Conservation (phyloP, 345 rosid species). For the Citrus trifoliata region DNA sequence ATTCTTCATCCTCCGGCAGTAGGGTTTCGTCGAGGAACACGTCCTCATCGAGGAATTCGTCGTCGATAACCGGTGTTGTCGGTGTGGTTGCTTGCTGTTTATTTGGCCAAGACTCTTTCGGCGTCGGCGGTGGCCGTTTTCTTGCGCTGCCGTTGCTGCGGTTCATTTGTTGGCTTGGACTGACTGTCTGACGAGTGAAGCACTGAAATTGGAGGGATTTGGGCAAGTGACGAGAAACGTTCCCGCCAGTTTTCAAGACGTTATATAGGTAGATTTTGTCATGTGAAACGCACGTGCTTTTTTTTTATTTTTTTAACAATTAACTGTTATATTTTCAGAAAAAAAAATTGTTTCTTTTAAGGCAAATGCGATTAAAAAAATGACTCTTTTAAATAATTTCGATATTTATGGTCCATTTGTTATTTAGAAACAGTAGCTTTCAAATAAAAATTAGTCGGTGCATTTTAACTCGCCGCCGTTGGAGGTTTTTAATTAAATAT, state of each 20-base stretch:
- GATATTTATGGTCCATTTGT: too few species aligned
- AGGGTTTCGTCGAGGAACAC: constrained; percentile 79
- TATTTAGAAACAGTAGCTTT: too few species aligned
- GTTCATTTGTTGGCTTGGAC: constrained; percentile 28
- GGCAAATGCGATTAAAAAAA: too few species aligned
- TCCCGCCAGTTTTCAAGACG: constrained; percentile 38
- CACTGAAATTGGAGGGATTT: constrained; percentile 7
- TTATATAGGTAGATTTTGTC: not conserved
- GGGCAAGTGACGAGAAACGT: constrained; percentile 1
- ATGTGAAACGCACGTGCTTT: not conserved
- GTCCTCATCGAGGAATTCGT: constrained; percentile 84
- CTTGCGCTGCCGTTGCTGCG: constrained; percentile 36
- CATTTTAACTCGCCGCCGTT: too few species aligned
- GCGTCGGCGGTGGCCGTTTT: constrained; percentile 61
- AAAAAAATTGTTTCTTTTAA: too few species aligned
- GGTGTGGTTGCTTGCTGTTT: constrained; percentile 50
- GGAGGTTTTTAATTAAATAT: too few species aligned
- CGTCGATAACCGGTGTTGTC: constrained; percentile 35
- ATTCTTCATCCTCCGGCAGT: constrained; percentile 57
- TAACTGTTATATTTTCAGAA: too few species aligned
- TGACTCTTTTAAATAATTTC: too few species aligned
- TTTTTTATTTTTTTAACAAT: too few species aligned
- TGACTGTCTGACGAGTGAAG: not conserved
- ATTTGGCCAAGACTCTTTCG: constrained; percentile 31
- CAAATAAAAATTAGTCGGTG: too few species aligned